Percentiles rank a stretch among this genome's conserved stretches.
Evolutionary conservation across 176 grass and related monocot genomes (phyloP).

Genomic region (maize (Zea mays)): DNA sequence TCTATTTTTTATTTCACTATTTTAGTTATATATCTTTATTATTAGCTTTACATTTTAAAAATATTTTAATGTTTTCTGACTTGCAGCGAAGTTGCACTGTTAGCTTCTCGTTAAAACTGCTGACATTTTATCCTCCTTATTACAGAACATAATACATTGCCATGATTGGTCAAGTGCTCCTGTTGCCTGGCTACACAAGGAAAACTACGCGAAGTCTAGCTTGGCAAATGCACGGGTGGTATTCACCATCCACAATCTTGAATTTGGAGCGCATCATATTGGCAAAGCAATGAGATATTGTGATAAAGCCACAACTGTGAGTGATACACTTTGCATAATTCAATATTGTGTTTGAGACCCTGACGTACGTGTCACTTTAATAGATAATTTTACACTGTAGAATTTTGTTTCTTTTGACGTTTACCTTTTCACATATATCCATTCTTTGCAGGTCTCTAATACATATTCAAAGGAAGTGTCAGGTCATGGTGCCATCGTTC

Average conservation of each 20-base stretch:
- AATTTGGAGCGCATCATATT: conserved; percentile 79
- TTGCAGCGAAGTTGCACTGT: not conserved
- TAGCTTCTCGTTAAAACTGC: conserved; percentile 21
- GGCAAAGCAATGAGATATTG: conserved; percentile 67
- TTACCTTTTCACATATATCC: not conserved
- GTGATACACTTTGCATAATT: conserved; percentile 5
- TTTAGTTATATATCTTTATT: not conserved
- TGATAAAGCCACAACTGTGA: conserved; percentile 89
- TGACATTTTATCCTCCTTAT: conserved; percentile 32
- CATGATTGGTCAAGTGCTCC: conserved; percentile 97
- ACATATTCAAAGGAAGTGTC: conserved; percentile 89
- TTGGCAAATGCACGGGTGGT: conserved; percentile 65
- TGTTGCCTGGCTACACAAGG: conserved; percentile 86
- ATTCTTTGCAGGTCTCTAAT: conserved; percentile 60
- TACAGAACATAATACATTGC: conserved; percentile 90
- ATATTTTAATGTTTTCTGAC: not conserved
- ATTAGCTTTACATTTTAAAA: not conserved
- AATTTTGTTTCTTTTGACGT: conserved; percentile 11
- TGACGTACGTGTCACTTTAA: not conserved
- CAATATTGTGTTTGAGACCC: not conserved
- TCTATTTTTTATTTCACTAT: conserved; percentile 5
- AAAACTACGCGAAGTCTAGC: conserved; percentile 64
- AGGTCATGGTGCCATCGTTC: conserved; percentile 71
- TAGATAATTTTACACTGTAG: not conserved
- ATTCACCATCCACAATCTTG: conserved; percentile 97